Percentiles rank a stretch among this genome's conserved stretches.
Evolutionary conservation across 805 yeast species (phyloP).

Genomic region (Saccharomycopsis babjevae): DNA sequence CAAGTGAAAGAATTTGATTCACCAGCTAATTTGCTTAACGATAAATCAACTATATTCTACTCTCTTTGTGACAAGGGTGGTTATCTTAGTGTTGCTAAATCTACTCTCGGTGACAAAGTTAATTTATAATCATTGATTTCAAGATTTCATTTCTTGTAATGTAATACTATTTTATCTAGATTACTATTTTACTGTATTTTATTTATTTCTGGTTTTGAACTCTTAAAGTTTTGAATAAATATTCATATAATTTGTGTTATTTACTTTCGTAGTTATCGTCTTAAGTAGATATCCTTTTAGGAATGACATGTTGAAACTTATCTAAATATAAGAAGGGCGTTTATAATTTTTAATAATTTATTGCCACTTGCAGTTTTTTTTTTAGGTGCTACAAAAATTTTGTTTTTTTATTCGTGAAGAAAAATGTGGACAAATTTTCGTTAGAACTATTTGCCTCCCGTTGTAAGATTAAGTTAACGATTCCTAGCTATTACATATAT

Average conservation of each 20-base stretch:
- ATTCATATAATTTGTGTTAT: background rate
- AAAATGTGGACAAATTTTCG: background rate
- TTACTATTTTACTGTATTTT: too few species aligned
- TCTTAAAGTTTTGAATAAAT: too few species aligned
- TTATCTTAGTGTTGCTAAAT: conserved; percentile 8
- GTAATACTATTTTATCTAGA: background rate
- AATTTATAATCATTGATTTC: background rate
- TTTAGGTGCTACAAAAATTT: background rate
- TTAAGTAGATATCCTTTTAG: background rate
- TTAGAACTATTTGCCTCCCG: conserved; percentile 1
- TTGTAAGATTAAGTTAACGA: background rate
- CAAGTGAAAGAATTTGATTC: conserved; percentile 67
- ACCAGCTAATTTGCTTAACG: conserved; percentile 41
- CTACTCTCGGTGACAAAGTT: background rate
- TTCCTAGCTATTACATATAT: too few species aligned
- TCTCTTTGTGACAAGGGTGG: conserved; percentile 37
- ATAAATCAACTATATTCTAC: conserved; percentile 39
- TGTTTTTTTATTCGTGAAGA: background rate
- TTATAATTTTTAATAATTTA: background rate
- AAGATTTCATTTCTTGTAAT: background rate
- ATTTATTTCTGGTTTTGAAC: background rate
- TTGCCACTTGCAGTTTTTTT: background rate
- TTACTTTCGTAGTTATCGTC: background rate
- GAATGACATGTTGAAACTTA: background rate
- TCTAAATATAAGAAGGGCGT: background rate